Evolutionary conservation across 306 rosid species (phyloP).

Genomic region (Vicia faba): DNA sequence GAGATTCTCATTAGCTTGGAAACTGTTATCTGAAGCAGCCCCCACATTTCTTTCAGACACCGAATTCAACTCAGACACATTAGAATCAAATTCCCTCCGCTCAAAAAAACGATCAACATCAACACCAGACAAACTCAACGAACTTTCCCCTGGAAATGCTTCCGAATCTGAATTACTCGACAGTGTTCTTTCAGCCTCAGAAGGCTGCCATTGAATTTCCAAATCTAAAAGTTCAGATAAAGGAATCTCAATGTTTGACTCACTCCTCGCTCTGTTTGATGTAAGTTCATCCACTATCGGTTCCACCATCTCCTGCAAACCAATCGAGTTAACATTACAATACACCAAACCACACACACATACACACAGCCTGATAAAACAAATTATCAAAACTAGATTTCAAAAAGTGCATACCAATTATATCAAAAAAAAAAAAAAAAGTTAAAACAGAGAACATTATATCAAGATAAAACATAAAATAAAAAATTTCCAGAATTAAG

Average conservation of each 20-base stretch:
- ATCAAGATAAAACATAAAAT: neutral
- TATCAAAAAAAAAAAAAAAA: neutral
- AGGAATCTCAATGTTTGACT: conserved; percentile 55
- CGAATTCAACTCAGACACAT: conserved; percentile 40
- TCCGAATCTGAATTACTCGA: conserved; percentile 39
- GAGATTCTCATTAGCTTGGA: conserved; percentile 49
- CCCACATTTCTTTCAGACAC: conserved; percentile 31
- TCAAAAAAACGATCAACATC: conserved; percentile 58
- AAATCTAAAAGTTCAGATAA: conserved; percentile 71
- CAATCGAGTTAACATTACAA: conserved; percentile 32
- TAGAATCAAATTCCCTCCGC: conserved; percentile 43
- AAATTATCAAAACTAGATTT: neutral
- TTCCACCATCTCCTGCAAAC: conserved; percentile 70
- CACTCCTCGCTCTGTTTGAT: conserved; percentile 49
- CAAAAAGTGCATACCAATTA: neutral
- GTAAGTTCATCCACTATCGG: conserved; percentile 45
- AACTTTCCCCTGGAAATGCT: conserved; percentile 44
- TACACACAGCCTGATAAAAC: neutral
- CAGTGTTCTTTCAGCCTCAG: conserved; percentile 55
- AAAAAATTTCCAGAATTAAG: conserved; percentile 20
- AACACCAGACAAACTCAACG: conserved; percentile 59
- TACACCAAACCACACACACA: neutral
- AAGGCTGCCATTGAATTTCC: conserved; percentile 67
- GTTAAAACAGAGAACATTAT: neutral
- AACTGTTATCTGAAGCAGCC: conserved; percentile 33